Evolutionary conservation across 2,329 filamentous ascomycete genomes (phyloP), one percentile per base, ranked within the genome.

Genomic region (Venturia asperata): DNA sequence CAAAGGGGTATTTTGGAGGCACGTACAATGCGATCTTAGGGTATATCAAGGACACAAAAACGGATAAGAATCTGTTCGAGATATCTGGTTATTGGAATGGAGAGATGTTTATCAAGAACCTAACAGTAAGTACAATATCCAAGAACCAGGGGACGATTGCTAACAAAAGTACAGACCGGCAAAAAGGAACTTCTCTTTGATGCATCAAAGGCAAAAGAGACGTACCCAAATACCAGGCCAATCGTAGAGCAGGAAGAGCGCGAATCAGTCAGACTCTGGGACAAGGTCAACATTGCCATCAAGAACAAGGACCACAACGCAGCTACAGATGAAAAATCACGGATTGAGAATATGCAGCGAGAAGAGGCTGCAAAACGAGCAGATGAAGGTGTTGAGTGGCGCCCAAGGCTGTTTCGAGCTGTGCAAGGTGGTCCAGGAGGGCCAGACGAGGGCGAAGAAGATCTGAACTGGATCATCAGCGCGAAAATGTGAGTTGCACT

Each of bases 1-100:
- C 91, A 63, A 97, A 97, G 77, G 94, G 94, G 5, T 99, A 95
- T 84, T 93, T 99, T 69, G 88, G 91, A 63, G 94, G 94, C 9
- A 94, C 90, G 1, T 99, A 99, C 77, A 97, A 99, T 73, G 91
- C 92, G 45, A 96, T 99, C 71, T 92, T 91, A 10, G 94, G 94
- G 10, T 87, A 82, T 49, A 96, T 99, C 78, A 96, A 89, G 77
- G 91, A 92, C 70, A 91, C 92, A 69, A 87, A 87, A 73, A 92
- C 90, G 0, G 92, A 91, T 42, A 92, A 97, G 75, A 78, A 88
- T 7, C 81, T 97, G n/a, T 97, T 87, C 72, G 94, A 99, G 75
- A 81, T 99, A 7, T 95, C 90, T 1, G 94, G 94, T 1, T 80
- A 93, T 65, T 99, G 94, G 94, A 94, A 88, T 70, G 90, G 91